A percentile compares a stretch with the other conserved stretches of the same genome.
Evolutionary conservation across 108 stramenopile species (phyloP).

Genomic region (Licmophora abbreviata): DNA sequence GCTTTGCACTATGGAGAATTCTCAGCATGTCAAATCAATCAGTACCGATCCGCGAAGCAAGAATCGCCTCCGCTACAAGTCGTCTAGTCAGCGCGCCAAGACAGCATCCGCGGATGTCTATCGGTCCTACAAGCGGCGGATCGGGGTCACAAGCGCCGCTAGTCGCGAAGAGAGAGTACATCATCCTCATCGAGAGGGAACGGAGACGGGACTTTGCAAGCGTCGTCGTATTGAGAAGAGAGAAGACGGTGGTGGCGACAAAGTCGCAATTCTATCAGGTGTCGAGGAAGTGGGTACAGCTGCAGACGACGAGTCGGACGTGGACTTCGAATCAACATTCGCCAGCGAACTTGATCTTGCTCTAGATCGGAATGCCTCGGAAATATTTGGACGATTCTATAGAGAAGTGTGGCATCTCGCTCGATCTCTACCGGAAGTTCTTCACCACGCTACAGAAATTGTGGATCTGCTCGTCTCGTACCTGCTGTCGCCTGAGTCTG

Average conservation of each 20-base stretch:
- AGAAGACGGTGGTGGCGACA: constrained; percentile 6
- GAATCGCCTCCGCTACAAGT: constrained; percentile 65
- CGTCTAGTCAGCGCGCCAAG: constrained; percentile 59
- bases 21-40: constrained; percentile 50
- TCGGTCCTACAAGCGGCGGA: constrained; percentile 54
- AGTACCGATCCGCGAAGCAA: constrained; percentile 54
- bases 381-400: constrained; percentile 57
- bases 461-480: constrained; percentile 50
- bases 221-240: constrained; percentile 8
- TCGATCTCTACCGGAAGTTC: constrained; percentile 70
- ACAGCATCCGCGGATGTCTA: constrained; percentile 77
- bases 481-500: constrained; percentile 39
- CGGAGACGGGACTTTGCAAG: no score
- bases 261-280: background rate
- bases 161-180: constrained; percentile 70
- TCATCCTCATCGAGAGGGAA: constrained; percentile 15
- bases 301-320: constrained; percentile 12
- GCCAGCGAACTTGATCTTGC: constrained; percentile 68
- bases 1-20: constrained; percentile 1
- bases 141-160: constrained; percentile 53
- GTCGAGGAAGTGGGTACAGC: background rate
- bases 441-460: constrained; percentile 63
- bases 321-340: constrained; percentile 42
- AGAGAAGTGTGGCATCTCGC: constrained; percentile 55
- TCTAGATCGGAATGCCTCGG: constrained; percentile 72